Conservation (phyloP, 2,329 filamentous ascomycete genomes). For the Didymella lethalis region DNA sequence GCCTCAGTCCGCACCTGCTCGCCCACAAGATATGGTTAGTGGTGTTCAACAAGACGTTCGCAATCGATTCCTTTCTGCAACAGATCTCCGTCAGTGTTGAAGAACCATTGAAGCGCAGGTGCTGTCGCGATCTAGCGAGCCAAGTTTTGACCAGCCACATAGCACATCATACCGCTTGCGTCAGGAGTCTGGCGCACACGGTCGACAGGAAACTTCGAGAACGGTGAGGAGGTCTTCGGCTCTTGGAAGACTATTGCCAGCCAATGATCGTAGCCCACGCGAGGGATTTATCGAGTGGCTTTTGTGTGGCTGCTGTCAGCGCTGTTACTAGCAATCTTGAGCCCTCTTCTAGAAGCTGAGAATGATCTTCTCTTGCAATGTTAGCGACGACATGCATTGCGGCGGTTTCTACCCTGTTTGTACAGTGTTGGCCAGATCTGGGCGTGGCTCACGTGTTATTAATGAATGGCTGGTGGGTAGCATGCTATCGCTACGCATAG, state of each 20-base stretch:
- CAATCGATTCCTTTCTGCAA: constrained; percentile 1
- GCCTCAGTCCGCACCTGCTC: constrained; percentile 6
- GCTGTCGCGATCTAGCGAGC: not conserved
- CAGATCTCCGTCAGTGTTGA: not conserved
- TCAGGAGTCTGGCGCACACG: not conserved
- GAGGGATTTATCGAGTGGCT: constrained; percentile 7
- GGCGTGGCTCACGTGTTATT: constrained; percentile 2
- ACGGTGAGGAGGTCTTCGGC: not conserved
- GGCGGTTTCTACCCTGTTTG: constrained; percentile 3
- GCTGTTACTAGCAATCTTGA: constrained; percentile 2
- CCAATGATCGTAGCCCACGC: not conserved
- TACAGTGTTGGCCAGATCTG: not conserved
- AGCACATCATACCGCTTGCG: not conserved
- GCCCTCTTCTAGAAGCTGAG: constrained; percentile 17
- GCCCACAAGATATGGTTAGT: constrained; percentile 5
- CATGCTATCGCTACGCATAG: not conserved
- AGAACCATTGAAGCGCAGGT: not conserved
- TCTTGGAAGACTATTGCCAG: not conserved
- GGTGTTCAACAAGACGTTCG: constrained; percentile 3
- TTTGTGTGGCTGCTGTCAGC: constrained; percentile 6
- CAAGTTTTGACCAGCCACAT: not conserved
- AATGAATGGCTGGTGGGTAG: not conserved
- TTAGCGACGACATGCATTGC: not conserved
- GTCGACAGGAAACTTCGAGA: not conserved
- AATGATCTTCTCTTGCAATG: constrained; percentile 1